Conservation (phyloP, 192 early-diverging fungal genomes). For the Coemansia nantahalensis region DNA sequence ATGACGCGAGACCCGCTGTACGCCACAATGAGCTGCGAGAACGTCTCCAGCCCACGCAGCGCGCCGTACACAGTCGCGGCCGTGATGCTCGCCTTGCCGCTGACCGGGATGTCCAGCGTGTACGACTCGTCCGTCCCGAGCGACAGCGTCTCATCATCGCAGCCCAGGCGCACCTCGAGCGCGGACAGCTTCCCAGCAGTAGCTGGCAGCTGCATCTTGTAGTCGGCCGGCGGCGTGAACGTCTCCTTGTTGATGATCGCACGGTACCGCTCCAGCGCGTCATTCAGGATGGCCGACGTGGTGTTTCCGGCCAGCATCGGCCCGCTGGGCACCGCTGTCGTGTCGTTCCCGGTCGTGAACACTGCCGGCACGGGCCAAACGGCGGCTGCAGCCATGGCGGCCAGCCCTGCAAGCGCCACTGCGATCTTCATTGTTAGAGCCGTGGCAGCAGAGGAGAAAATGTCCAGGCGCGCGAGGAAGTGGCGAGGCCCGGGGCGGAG, state of each 20-base stretch:
- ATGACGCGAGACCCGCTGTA: slow-evolving; percentile 49
- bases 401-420: slow-evolving; percentile 18
- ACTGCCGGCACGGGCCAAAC: slow-evolving; percentile 48
- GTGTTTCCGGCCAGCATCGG: slow-evolving; percentile 48
- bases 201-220: slow-evolving; percentile 18
- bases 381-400: slow-evolving; percentile 20
- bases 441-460: too few species aligned
- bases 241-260: slow-evolving; percentile 45
- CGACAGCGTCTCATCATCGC: slow-evolving; percentile 49
- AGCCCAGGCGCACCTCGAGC: slow-evolving; percentile 51
- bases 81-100: slow-evolving; percentile 54
- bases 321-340: slow-evolving; percentile 32
- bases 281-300: slow-evolving; percentile 45
- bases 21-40: slow-evolving; percentile 62
- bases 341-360: slow-evolving; percentile 26
- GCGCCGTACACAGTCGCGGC: slow-evolving; percentile 67
- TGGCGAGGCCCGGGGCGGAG: too few species aligned
- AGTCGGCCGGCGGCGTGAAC: slow-evolving; percentile 52
- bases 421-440: slow-evolving; percentile 16
- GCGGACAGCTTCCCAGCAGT: slow-evolving; percentile 22
- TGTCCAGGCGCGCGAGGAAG: too few species aligned
- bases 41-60: slow-evolving; percentile 68
- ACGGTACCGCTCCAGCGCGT: slow-evolving; percentile 54
- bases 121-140: slow-evolving; percentile 72
- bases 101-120: slow-evolving; percentile 57